Base-by-base conservation (phyloP, 192 early-diverging fungal genomes). In the Chytriomyces sp. region DNA sequence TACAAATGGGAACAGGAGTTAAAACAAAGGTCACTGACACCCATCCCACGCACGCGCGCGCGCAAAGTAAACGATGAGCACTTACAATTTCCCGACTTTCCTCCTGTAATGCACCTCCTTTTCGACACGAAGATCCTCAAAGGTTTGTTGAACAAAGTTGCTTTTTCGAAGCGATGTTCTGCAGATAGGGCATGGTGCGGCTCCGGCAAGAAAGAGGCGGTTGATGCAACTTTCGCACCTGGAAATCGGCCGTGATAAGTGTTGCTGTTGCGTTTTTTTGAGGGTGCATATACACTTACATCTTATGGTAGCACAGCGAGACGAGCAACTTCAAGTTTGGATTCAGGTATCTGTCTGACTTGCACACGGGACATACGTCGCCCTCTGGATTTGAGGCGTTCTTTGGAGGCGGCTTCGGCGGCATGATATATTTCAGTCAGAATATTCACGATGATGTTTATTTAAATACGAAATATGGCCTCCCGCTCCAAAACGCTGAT, bases 171-270 rank as follows among this genome's bases (percentile, higher is more conserved):
- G 86, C 16, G 90, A 91, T 53, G 85, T 85, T 20, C 88, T 87
- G 86, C 96, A 98, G 18, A 93, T 92, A 0, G 95, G 97, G 80
- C 97, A 98, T 5, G 94, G 93, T 1, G 92, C 95, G 20, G 95
- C 93, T 3, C 97, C 97, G 46, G 88, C 83, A 43, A 86, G 82
- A 84, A 96, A 98, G 47, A 93, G 78, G 23, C 93, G 89, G 69
- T 93, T 90, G 72, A 97, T 94, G 81, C 97, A 98, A 13, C 85
- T 88, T 67, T 96, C 95, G 78, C 97, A 98, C 91, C 92, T 94
- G 75, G 45, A 10, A 3, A 45, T 23, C 45, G 5, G 23, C 9
- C 46, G 26, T 2, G 11, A 2, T 46, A 60, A 9, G n/a, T 35
- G 35, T 35, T 35, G 35, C 35, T 35, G 35, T 35, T 35, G 35